phyloP scores from a whole-genome alignment of 768 basidiomycete genomes.

The Kwoniella dejecticola region DNA sequence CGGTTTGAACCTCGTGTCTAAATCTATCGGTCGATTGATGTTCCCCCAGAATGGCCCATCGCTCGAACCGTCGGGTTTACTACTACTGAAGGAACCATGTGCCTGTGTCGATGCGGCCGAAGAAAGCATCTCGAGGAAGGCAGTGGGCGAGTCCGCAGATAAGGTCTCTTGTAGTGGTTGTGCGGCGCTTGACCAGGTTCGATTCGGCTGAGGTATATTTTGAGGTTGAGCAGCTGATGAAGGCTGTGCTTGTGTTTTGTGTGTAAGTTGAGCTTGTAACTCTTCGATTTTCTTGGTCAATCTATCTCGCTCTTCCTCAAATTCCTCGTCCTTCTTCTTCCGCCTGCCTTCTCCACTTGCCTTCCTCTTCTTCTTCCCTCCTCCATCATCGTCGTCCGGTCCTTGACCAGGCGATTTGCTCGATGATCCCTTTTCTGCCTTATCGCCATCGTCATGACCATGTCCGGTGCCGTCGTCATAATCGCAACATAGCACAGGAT shows the following conservation, averaged over 20 bases:
- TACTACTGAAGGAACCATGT: background rate
- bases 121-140: constrained; percentile 50
- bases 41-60: constrained; percentile 11
- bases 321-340: constrained; percentile 27
- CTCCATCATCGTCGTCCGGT: constrained; percentile 16
- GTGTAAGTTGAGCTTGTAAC: constrained; percentile 37
- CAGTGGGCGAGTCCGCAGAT: constrained; percentile 39
- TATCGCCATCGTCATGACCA: constrained; percentile 4
- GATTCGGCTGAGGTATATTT: constrained; percentile 5
- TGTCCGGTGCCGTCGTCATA: constrained; percentile 39
- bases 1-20: constrained; percentile 4
- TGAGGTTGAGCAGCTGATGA: background rate
- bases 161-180: constrained; percentile 4
- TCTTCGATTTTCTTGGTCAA: constrained; percentile 44
- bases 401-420: constrained; percentile 3
- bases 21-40: background rate
- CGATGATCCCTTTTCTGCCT: constrained; percentile 6
- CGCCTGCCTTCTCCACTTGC: constrained; percentile 17
- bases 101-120: constrained; percentile 39
- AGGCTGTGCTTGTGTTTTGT: background rate
- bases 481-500: constrained; percentile 41
- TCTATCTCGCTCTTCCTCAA: constrained; percentile 32
- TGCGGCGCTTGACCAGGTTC: constrained; percentile 6
- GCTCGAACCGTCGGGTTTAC: background rate
- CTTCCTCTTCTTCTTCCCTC: constrained; percentile 32